phyloP scores from a whole-genome alignment of 1,139 yeast species.

The Yamadazyma atlantica region DNA sequence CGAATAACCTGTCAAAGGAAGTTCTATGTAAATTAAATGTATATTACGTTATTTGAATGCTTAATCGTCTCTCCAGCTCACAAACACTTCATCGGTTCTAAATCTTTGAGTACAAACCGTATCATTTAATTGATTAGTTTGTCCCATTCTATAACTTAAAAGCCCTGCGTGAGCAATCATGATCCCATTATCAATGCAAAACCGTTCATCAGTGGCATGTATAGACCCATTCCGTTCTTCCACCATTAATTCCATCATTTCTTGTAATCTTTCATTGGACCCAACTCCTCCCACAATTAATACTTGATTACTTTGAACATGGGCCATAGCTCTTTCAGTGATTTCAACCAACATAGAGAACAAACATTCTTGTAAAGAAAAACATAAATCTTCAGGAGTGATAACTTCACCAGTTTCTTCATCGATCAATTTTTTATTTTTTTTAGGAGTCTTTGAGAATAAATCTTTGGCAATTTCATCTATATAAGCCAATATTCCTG shows the following conservation, averaged over 20 bases:
- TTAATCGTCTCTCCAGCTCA: conserved; percentile 77
- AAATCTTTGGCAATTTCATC: conserved; percentile 78
- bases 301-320: conserved; percentile 86
- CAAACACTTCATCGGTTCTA: conserved; percentile 89
- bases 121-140: conserved; percentile 54
- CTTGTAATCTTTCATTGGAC: conserved; percentile 84
- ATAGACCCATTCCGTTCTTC: conserved; percentile 82
- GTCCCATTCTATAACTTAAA: conserved; percentile 82
- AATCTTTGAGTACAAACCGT: conserved; percentile 93
- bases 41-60: neutral
- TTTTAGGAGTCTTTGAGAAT: conserved; percentile 48
- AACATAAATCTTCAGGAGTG: conserved; percentile 87
- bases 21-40: conserved; percentile 1
- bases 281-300: conserved; percentile 98
- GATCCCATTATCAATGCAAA: conserved; percentile 95
- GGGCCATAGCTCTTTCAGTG: conserved; percentile 98
- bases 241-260: conserved; percentile 96
- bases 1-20: conserved; percentile 6
- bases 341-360: conserved; percentile 97
- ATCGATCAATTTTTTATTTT: conserved; percentile 46
- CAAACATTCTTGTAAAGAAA: conserved; percentile 85
- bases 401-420: conserved; percentile 56
- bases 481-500: conserved; percentile 85
- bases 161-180: conserved; percentile 99
- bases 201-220: conserved; percentile 93